phyloP scores from a whole-genome alignment of 2,329 filamentous ascomycete genomes.

The Cyphellophora attinorum region DNA sequence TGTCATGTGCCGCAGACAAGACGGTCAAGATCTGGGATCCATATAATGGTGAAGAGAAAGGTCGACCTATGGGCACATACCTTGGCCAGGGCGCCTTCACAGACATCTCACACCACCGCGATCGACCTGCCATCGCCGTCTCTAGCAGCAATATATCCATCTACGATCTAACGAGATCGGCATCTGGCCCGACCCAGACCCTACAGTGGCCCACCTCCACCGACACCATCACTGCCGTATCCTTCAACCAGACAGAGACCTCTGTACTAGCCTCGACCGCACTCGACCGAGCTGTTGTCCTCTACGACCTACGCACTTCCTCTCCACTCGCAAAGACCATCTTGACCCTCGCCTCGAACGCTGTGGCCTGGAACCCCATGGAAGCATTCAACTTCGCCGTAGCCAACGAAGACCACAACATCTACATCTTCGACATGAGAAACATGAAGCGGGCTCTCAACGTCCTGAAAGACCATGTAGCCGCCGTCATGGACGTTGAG shows the following conservation, averaged over 20 bases:
- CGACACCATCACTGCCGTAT: slow-evolving; percentile 79
- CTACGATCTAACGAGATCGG: slow-evolving; percentile 76
- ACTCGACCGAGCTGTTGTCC: slow-evolving; percentile 73
- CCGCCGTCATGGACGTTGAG: slow-evolving; percentile 92
- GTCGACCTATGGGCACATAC: slow-evolving; percentile 67
- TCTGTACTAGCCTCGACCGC: slow-evolving; percentile 79
- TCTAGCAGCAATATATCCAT: slow-evolving; percentile 71
- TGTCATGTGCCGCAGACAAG: slow-evolving; percentile 79
- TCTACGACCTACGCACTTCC: slow-evolving; percentile 85
- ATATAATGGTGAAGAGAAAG: slow-evolving; percentile 59
- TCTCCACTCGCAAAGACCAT: slow-evolving; percentile 73
- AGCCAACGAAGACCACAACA: slow-evolving; percentile 89
- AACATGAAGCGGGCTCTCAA: slow-evolving; percentile 82
- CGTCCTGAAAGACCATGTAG: slow-evolving; percentile 79
- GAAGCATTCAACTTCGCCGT: slow-evolving; percentile 92
- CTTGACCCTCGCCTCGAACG: slow-evolving; percentile 73
- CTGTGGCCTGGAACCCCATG: slow-evolving; percentile 89
- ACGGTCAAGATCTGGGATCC: slow-evolving; percentile 89
- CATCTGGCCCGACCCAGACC: slow-evolving; percentile 66
- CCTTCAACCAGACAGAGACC: slow-evolving; percentile 91
- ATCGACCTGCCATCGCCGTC: slow-evolving; percentile 65
- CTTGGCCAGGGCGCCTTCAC: slow-evolving; percentile 77
- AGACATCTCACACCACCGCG: slow-evolving; percentile 71
- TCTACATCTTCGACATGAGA: slow-evolving; percentile 88
- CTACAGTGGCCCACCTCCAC: slow-evolving; percentile 79